Evolutionary conservation across 2,329 filamentous ascomycete genomes (phyloP).

Genomic region (Phoma sp.): DNA sequence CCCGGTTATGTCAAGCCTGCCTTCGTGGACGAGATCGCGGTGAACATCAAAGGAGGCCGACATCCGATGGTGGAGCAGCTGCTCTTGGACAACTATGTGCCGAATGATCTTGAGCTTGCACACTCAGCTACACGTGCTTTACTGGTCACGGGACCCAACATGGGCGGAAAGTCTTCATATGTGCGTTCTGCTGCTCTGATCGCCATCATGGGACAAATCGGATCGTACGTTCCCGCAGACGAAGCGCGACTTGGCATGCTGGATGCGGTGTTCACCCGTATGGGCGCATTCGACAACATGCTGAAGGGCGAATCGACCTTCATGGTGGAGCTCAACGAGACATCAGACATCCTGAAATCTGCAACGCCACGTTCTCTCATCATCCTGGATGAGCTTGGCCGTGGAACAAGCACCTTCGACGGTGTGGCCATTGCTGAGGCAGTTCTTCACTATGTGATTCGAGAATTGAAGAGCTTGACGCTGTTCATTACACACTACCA

Average conservation of each 20-base stretch:
- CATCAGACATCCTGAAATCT: slow-evolving; percentile 85
- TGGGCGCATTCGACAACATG: slow-evolving; percentile 96
- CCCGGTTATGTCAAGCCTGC: slow-evolving; percentile 87
- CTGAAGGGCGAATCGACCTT: slow-evolving; percentile 94
- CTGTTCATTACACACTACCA: slow-evolving; percentile 99
- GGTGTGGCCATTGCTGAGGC: slow-evolving; percentile 94
- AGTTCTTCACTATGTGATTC: slow-evolving; percentile 83
- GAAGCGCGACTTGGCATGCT: slow-evolving; percentile 77
- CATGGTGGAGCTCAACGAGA: slow-evolving; percentile 97
- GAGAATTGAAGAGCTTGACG: slow-evolving; percentile 75
- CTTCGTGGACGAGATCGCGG: slow-evolving; percentile 67
- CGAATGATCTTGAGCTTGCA: slow-evolving; percentile 80
- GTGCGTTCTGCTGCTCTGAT: slow-evolving; percentile 92
- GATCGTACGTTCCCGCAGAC: slow-evolving; percentile 87
- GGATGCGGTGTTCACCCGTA: slow-evolving; percentile 92
- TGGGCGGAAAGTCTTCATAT: slow-evolving; percentile 99
- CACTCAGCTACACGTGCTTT: slow-evolving; percentile 66
- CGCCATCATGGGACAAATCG: slow-evolving; percentile 91
- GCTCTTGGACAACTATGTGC: slow-evolving; percentile 84
- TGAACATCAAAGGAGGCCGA: slow-evolving; percentile 75
- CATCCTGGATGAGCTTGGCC: slow-evolving; percentile 91
- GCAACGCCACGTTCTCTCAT: slow-evolving; percentile 85
- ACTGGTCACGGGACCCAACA: slow-evolving; percentile 95
- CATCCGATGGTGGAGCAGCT: slow-evolving; percentile 97
- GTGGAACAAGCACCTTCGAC: slow-evolving; percentile 93